A percentile compares a stretch with the other conserved stretches of the same genome.
Conservation (phyloP, 352 stramenopile species). For the Pythium phragmitis region DNA sequence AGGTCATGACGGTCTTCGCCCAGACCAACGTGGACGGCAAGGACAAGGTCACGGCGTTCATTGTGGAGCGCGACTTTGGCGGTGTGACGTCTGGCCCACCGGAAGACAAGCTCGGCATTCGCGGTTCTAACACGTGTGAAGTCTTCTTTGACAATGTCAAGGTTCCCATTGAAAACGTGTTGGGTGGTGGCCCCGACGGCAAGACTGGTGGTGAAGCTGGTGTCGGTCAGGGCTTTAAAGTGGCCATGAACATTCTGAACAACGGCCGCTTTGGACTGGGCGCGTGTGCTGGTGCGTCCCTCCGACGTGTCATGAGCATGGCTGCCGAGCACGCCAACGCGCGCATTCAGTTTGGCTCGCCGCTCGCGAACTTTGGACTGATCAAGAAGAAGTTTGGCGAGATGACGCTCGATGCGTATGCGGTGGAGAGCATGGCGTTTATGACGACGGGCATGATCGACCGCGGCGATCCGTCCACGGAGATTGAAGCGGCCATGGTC, state of each 20-base stretch:
- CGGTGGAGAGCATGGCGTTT: constrained; percentile 89
- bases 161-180: constrained; percentile 90
- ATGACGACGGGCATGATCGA: constrained; percentile 91
- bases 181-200: constrained; percentile 76
- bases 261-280: constrained; percentile 91
- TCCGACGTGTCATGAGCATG: constrained; percentile 66
- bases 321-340: constrained; percentile 73
- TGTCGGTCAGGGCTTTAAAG: constrained; percentile 90
- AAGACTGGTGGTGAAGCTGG: constrained; percentile 68
- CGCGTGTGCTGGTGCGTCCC: constrained; percentile 64
- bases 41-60: constrained; percentile 98
- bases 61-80: constrained; percentile 93
- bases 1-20: constrained; percentile 97
- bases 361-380: constrained; percentile 73
- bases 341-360: constrained; percentile 79
- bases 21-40: constrained; percentile 95
- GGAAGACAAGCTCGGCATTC: constrained; percentile 97
- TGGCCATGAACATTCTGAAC: constrained; percentile 93
- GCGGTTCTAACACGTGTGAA: constrained; percentile 96
- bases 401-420: constrained; percentile 80
- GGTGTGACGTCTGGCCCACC: constrained; percentile 90
- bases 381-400: constrained; percentile 90
- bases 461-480: constrained; percentile 77
- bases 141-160: constrained; percentile 96
- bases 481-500: constrained; percentile 88